Base-by-base conservation (phyloP, 306 rosid species). In the Alnus glutinosa region DNA sequence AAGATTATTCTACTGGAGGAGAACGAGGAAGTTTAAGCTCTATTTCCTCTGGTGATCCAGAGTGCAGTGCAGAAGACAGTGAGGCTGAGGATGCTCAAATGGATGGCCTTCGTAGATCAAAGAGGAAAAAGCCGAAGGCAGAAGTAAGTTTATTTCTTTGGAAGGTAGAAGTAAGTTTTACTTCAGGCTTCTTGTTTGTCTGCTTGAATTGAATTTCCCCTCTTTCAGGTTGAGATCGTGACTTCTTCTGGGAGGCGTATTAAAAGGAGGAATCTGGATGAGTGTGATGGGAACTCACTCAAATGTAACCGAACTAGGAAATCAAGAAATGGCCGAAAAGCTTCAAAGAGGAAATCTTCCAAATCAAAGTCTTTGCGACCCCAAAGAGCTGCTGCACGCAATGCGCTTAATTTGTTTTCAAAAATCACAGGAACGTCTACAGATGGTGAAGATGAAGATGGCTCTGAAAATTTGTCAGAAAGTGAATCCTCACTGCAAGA, bases 211-310 rank as follows among this genome's bases (percentile, higher is more conserved):
- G 58, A 84, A 84, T 74, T 46, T 59, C 30, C 59, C 77, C 80
- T 47, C 36, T 79, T 75, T 81, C 93, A 93, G 99, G 78, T 68
- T 71, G 98, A 90, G 84, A 81, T 91, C 76, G 85, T 82, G 94
- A 93, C 97, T 75, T 96, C 98, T 83, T 96, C 99, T 76, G 99
- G 99, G 75, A 96, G 99, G 87, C 97, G 93, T 54, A 92, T 93
- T 75, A 96, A 96, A 86, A 87, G 93, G 86, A 92, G 93, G 85
- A 93, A 93, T 88, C 86, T 93, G 86, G 98, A 93, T 62, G 97
- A 88, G 87, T 75, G 81, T 85, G 98, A 89, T 80, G 93, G 78
- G 10, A 88, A 87, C 81, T 51, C 84, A 52, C 63, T 72, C 52
- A 83, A 84, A 79, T 86, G 72, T 84, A 81, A 82, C 72, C 85